Conservation (phyloP, 805 yeast species). For the Saccharomyces jurei region DNA sequence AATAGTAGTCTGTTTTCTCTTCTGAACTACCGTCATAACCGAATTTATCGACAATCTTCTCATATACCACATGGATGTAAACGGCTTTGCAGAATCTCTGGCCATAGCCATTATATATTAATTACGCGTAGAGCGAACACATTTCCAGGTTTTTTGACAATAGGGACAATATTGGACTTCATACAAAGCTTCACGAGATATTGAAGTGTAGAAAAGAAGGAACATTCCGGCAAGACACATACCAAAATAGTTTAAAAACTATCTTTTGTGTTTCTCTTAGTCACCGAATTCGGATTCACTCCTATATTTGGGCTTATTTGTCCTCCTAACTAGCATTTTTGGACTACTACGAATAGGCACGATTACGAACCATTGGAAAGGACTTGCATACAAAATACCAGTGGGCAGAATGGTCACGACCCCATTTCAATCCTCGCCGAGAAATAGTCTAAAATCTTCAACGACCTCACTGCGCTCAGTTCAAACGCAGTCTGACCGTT, state of each 20-base stretch:
- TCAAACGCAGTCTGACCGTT: not conserved
- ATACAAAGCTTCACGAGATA: not conserved
- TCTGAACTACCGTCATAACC: constrained; percentile 7
- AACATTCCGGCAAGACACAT: not conserved
- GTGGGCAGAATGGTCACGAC: not conserved
- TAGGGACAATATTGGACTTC: not conserved
- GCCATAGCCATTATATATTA: not conserved
- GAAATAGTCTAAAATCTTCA: not conserved
- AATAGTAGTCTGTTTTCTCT: constrained; percentile 11
- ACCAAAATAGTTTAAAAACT: not conserved
- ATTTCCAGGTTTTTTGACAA: not conserved
- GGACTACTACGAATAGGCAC: not conserved
- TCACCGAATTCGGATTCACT: not conserved
- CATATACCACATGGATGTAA: not conserved
- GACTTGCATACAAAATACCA: not conserved
- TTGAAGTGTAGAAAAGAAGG: not conserved
- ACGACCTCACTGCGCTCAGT: not conserved
- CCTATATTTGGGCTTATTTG: not conserved
- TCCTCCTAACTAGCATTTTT: not conserved
- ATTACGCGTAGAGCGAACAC: not conserved
- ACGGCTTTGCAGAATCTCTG: not conserved
- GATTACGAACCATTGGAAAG: not conserved
- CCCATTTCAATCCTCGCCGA: not conserved
- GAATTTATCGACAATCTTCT: not conserved
- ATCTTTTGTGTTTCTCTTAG: not conserved